Evolutionary conservation across 1,139 yeast genomes (phyloP).

Genomic region (Kurtzmaniella quercitrusa): DNA sequence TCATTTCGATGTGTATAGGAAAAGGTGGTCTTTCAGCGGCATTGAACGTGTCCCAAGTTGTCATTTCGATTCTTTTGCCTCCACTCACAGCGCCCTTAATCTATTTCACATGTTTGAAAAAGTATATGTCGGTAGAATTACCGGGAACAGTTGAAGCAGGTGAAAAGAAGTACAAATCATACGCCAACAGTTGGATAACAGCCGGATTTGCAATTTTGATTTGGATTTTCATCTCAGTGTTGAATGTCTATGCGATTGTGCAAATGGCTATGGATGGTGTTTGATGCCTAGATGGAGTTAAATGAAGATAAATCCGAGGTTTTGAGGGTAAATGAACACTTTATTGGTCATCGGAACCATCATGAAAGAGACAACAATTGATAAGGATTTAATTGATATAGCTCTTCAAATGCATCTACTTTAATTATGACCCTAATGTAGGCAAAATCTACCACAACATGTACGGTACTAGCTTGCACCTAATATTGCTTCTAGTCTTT

Average conservation of each 20-base stretch:
- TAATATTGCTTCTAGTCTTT: too few relatives aligned
- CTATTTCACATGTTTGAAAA: conserved; percentile 63
- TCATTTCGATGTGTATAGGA: conserved; percentile 61
- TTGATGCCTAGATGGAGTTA: neutral
- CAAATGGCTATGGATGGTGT: conserved; percentile 52
- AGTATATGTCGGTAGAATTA: conserved; percentile 55
- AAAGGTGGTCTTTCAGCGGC: conserved; percentile 59
- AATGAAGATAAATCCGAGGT: too few relatives aligned
- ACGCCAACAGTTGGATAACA: conserved; percentile 62
- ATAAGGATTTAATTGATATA: too few relatives aligned
- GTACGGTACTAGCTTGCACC: too few relatives aligned
- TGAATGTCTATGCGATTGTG: conserved; percentile 69
- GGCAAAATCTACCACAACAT: too few relatives aligned
- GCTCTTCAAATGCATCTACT: too few relatives aligned
- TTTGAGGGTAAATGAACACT: too few relatives aligned
- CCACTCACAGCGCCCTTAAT: conserved; percentile 75
- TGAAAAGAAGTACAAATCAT: conserved; percentile 32
- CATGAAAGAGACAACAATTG: too few relatives aligned
- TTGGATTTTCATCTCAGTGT: conserved; percentile 62
- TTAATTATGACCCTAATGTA: too few relatives aligned
- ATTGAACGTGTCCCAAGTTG: conserved; percentile 73
- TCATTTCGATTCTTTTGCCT: conserved; percentile 67
- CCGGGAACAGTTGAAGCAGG: conserved; percentile 12
- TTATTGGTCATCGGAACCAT: neutral
- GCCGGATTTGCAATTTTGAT: conserved; percentile 41